These are phyloP conservation scores for sorghum (Sorghum bicolor) DNA, from an alignment of 176 grass and related monocot species.

Conservation along the genomic window Sorghum_bicolor_NCBIv3 NC_012873.2:11079501-11080000, in stretches of 20 bases:
- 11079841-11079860: neutral
- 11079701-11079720: neutral
- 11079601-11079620: constrained; percentile 49
- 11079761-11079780: neutral
- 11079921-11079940: neutral
- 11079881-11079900: neutral
- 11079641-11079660: constrained; percentile 54
- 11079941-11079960: neutral
- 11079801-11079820: neutral
- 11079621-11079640: constrained; percentile 66
- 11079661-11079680: constrained; percentile 64
- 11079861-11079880: neutral
- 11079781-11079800: neutral
- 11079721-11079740: neutral
- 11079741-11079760: neutral
- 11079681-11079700: constrained; percentile 80
- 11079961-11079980: neutral
- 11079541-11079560: constrained; percentile 74
- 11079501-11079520: neutral
- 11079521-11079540: constrained; percentile 3
- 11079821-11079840: neutral
- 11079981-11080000: neutral
- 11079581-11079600: constrained; percentile 79
- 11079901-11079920: neutral
- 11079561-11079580: constrained; percentile 74